A percentile compares a stretch with the other conserved stretches of the same genome.
Conservation (phyloP, 352 stramenopile species). For the Phytophthora hybrid region DNA sequence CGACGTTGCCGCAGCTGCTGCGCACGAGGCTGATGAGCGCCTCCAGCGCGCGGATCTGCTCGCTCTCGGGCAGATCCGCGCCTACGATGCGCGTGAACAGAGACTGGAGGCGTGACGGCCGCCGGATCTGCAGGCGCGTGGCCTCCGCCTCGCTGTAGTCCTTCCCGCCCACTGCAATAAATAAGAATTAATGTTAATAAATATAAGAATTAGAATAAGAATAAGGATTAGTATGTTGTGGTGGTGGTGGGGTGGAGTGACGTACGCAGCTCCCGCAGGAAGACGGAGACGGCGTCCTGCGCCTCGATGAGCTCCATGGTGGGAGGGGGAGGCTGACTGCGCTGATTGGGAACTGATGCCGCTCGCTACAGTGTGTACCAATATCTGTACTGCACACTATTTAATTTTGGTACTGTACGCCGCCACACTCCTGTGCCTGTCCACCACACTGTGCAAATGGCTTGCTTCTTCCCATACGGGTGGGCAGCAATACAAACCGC, state of each 20-base stretch:
- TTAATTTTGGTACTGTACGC: too few species aligned
- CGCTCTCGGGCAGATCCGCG: conserved; percentile 59
- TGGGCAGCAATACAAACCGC: conserved; percentile 24
- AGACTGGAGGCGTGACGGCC: conserved; percentile 63
- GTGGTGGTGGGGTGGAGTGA: neutral
- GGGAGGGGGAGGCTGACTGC: conserved; percentile 2
- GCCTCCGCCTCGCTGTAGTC: conserved; percentile 72
- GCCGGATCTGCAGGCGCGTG: conserved; percentile 68
- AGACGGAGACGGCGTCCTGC: conserved; percentile 45
- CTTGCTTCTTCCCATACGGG: conserved; percentile 18
- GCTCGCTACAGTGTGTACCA: too few species aligned
- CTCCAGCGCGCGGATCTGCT: conserved; percentile 74
- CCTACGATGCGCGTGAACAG: conserved; percentile 78
- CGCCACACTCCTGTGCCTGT: conserved; percentile 9
- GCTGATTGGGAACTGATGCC: conserved; percentile 33
- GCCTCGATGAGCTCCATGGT: conserved; percentile 42
- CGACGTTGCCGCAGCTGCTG: conserved; percentile 79
- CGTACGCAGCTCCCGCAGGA: conserved; percentile 61
- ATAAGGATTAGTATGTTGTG: neutral
- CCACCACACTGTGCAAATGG: conserved; percentile 32
- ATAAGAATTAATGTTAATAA: conserved; percentile 6
- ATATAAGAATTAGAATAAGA: neutral
- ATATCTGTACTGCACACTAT: too few species aligned
- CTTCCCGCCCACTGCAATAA: conserved; percentile 58
- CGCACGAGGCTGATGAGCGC: conserved; percentile 82